phyloP scores from a whole-genome alignment of 306 rosid species.

The Corylus americana region DNA sequence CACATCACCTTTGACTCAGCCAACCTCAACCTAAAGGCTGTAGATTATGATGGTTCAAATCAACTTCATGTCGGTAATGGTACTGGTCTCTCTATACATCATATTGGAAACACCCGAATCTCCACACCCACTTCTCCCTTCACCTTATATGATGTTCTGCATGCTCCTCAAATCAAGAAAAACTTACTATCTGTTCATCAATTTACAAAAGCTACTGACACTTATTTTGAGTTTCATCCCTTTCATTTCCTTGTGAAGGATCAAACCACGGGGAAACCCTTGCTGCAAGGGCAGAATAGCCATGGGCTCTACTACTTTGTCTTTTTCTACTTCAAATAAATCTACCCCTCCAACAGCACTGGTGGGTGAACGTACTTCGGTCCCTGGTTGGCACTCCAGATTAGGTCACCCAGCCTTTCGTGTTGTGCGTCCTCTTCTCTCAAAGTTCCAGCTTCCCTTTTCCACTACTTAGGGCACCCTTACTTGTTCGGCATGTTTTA shows the following conservation, averaged over 20 bases:
- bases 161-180: background rate
- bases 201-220: background rate
- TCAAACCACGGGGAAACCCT: too few relatives aligned
- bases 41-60: background rate
- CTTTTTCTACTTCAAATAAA: background rate
- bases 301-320: background rate
- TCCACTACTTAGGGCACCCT: accelerated
- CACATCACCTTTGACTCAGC: background rate
- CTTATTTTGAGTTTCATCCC: background rate
- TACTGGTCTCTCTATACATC: background rate
- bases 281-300: too few relatives aligned
- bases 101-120: background rate
- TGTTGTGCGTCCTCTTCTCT: background rate
- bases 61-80: background rate
- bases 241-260: too few relatives aligned
- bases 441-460: background rate
- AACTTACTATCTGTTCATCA: too few relatives aligned
- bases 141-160: too few relatives aligned
- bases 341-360: background rate
- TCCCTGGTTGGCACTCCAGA: background rate
- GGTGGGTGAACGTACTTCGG: background rate
- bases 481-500: background rate
- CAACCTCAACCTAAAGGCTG: background rate
- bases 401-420: background rate
- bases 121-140: background rate